phyloP scores from a whole-genome alignment of 352 stramenopile species.

The Globisporangium iwayamae region DNA sequence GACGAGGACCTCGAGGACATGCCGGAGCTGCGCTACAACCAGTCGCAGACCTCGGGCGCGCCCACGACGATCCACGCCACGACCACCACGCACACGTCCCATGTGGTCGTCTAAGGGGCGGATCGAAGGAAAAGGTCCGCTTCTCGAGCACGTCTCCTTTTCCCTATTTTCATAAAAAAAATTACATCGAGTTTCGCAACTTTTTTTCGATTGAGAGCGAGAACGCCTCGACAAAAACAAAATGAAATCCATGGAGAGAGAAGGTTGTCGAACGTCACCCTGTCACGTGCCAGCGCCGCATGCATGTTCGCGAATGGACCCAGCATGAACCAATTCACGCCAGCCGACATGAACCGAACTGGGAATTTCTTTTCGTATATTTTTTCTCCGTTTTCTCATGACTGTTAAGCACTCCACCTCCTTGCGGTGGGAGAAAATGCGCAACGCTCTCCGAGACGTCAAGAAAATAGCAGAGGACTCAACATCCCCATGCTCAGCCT shows the following conservation, averaged over 20 bases:
- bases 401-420: neutral
- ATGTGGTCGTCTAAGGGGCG: constrained; percentile 54
- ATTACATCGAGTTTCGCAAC: neutral
- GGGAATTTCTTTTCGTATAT: constrained; percentile 1
- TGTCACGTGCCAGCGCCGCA: no score
- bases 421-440: neutral
- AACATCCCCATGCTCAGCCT: neutral
- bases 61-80: constrained; percentile 20
- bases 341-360: neutral
- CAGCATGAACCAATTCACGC: no score
- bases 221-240: neutral
- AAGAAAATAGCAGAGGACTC: neutral
- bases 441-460: neutral
- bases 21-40: constrained; percentile 80
- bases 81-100: constrained; percentile 35
- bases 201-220: neutral
- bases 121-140: neutral
- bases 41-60: constrained; percentile 26
- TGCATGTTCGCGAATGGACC: no score
- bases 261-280: no score
- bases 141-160: neutral
- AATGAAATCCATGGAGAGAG: no score
- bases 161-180: neutral
- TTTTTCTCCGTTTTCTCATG: neutral
- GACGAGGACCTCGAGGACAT: constrained; percentile 65